Evolutionary conservation across 805 yeast genomes (phyloP).

Genomic region (Scheffersomyces coipomensis): DNA sequence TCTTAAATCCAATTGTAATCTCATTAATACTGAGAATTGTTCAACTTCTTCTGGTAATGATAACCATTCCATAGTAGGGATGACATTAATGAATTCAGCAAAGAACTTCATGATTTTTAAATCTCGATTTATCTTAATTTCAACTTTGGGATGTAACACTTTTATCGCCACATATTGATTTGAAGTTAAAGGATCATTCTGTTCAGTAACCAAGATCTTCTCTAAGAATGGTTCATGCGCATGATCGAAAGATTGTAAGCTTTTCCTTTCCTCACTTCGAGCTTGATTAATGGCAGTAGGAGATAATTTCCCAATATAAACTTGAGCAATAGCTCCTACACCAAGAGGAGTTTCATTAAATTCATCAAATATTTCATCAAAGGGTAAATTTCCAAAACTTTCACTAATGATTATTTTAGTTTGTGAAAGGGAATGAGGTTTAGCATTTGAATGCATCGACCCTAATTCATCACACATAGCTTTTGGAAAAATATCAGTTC

Average conservation of each 20-base stretch:
- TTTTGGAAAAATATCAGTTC: constrained; percentile 87
- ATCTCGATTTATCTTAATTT: constrained; percentile 71
- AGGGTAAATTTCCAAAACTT: constrained; percentile 53
- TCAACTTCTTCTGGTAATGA: constrained; percentile 92
- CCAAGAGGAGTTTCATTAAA: constrained; percentile 79
- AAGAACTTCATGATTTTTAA: constrained; percentile 78
- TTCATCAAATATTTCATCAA: constrained; percentile 79
- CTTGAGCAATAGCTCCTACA: constrained; percentile 99
- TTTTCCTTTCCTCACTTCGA: constrained; percentile 15
- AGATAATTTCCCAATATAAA: constrained; percentile 70
- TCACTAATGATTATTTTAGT: constrained; percentile 59
- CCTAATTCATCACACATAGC: constrained; percentile 77
- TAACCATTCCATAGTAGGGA: constrained; percentile 98
- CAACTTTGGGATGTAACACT: constrained; percentile 88
- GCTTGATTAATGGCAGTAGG: constrained; percentile 39
- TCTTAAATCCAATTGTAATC: constrained; percentile 81
- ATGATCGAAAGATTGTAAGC: constrained; percentile 9
- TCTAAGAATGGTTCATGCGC: constrained; percentile 23
- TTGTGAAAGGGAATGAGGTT: constrained; percentile 60
- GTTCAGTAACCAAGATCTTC: constrained; percentile 33
- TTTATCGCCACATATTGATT: constrained; percentile 79
- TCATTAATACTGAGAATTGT: constrained; percentile 84
- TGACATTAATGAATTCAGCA: constrained; percentile 62
- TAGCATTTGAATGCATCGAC: constrained; percentile 78
- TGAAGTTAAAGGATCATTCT: constrained; percentile 30